Percentiles rank a stretch among this genome's conserved stretches.
These are phyloP conservation scores for Eucalyptus regnans DNA, from an alignment of 345 rosid genomes.

Conservation along the genomic window DNA sequence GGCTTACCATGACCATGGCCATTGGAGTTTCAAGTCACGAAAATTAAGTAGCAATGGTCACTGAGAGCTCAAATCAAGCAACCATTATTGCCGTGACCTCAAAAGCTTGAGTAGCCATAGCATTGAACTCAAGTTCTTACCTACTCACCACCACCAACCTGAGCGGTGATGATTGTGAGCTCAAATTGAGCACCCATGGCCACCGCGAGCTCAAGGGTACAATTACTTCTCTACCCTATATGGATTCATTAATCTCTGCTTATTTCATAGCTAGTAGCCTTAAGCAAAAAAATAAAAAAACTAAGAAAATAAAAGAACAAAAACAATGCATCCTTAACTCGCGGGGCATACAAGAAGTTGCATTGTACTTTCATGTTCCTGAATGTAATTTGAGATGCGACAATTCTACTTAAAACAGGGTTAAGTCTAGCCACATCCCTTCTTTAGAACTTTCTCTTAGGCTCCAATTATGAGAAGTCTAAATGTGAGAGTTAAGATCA, in stretches of 20 bases:
- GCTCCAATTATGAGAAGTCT: not conserved
- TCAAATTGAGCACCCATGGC: not conserved
- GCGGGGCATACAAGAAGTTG: not conserved
- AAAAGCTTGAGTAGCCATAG: not conserved
- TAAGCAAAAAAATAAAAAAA: not conserved
- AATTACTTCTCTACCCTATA: not conserved
- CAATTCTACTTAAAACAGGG: not conserved
- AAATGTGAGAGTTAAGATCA: not conserved
- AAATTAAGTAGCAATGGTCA: not conserved
- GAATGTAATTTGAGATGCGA: not conserved
- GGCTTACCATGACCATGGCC: not conserved
- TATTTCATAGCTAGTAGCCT: not conserved
- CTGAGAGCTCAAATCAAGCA: not conserved
- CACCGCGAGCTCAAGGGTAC: not conserved
- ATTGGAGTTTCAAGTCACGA: not conserved
- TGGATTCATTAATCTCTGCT: not conserved
- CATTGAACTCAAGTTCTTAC: not conserved
- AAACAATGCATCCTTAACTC: accelerated
- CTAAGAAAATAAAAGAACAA: too few relatives aligned
- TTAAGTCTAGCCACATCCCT: not conserved
- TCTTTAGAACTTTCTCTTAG: too few relatives aligned
- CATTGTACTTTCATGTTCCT: not conserved
- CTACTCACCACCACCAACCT: not conserved
- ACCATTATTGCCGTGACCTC: not conserved
- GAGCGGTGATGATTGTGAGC: not conserved